Percentiles rank a stretch among this genome's conserved stretches.
These are phyloP conservation scores for Dinochytrium kinnereticum DNA, from an alignment of 371 early-diverging fungal genomes.

Conservation along the genomic window DNA sequence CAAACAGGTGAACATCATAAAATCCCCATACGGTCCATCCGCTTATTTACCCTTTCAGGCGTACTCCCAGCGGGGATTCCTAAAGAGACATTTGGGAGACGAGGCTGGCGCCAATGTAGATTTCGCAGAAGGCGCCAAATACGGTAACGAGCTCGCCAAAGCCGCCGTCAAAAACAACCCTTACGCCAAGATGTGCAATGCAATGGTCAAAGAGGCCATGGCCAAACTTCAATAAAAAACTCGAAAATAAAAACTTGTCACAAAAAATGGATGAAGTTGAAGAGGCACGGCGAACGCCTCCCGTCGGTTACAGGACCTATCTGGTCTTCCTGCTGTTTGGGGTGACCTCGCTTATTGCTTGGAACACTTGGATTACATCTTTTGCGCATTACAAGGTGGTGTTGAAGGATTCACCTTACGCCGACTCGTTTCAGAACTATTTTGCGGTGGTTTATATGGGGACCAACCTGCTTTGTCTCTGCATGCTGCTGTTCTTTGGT, in stretches of 20 bases:
- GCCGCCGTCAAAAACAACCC: conserved; percentile 83
- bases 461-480: conserved; percentile 1
- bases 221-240: background rate
- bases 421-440: background rate
- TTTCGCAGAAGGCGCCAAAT: conserved; percentile 78
- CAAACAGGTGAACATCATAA: conserved; percentile 63
- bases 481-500: conserved; percentile 3
- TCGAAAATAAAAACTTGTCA: too few relatives aligned
- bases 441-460: conserved; percentile 13
- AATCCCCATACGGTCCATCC: background rate
- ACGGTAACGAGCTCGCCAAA: conserved; percentile 84
- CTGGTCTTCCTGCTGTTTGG: conserved; percentile 11
- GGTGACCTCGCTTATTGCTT: conserved; percentile 9
- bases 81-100: conserved; percentile 70
- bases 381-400: background rate
- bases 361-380: conserved; percentile 20
- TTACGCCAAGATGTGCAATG: conserved; percentile 80
- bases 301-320: background rate
- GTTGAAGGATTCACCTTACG: conserved; percentile 1
- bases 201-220: conserved; percentile 28
- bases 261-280: background rate
- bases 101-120: conserved; percentile 69
- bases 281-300: background rate
- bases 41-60: conserved; percentile 57
- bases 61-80: conserved; percentile 84